phyloP scores from a whole-genome alignment of 2,329 filamentous ascomycete species.

The Aspergillus ochraceus region DNA sequence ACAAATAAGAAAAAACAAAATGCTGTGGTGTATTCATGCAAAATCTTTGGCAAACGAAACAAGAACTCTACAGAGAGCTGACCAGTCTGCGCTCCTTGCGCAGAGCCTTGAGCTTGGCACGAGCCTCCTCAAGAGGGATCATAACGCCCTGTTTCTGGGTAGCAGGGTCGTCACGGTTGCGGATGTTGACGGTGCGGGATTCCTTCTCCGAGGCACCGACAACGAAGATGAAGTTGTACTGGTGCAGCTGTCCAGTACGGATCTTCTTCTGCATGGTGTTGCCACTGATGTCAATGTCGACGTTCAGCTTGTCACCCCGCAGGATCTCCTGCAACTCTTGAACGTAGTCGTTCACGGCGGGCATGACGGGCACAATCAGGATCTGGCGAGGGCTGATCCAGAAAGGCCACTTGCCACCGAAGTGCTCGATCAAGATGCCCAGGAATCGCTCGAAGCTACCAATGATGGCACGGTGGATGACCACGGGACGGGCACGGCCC shows the following conservation, averaged over 20 bases:
- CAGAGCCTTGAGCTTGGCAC: conserved; percentile 52
- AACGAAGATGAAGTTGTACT: conserved; percentile 57
- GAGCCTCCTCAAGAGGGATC: conserved; percentile 59
- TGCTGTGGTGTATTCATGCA: neutral
- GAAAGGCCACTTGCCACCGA: conserved; percentile 54
- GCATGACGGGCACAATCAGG: conserved; percentile 53
- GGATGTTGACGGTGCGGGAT: conserved; percentile 60
- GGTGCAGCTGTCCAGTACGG: conserved; percentile 47
- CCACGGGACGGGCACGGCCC: conserved; percentile 51
- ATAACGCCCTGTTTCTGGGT: conserved; percentile 64
- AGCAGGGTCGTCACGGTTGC: conserved; percentile 62
- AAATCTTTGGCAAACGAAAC: neutral
- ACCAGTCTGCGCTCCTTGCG: conserved; percentile 48
- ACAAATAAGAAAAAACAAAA: neutral
- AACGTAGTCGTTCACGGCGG: conserved; percentile 49
- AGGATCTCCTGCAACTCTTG: conserved; percentile 48
- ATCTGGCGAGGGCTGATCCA: conserved; percentile 54
- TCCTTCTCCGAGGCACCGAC: conserved; percentile 64
- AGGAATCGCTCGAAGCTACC: conserved; percentile 54
- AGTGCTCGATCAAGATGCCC: conserved; percentile 52
- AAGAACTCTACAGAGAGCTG: conserved; percentile 36
- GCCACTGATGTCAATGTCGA: conserved; percentile 49
- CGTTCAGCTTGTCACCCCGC: conserved; percentile 46
- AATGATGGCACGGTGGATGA: conserved; percentile 54
- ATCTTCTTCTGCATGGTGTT: conserved; percentile 56